Evolutionary conservation across 2,329 filamentous ascomycete species (phyloP), one percentile per base, ranked within the genome.

Genomic region (Curvularia hawaiiensis): DNA sequence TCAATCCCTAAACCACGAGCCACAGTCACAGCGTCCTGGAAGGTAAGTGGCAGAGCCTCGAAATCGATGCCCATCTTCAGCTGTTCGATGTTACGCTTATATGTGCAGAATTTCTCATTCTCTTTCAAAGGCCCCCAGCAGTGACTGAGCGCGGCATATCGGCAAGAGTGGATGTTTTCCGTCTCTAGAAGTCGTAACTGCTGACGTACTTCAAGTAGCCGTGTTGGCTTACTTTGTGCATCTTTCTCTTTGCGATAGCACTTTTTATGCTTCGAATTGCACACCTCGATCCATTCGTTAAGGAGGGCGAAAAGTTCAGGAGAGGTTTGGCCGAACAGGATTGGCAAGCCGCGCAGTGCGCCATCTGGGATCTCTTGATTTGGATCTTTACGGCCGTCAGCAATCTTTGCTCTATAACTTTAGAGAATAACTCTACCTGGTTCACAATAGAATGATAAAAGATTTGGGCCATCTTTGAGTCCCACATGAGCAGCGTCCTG

Each of bases 41-140:
- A 52, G 6, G 50, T 52, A 40, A 10, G 41, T 38, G 30, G 50
- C 9, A 70, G 59, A 11, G 60, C 54, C 35, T 39, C 59, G 20
- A 67, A 14, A 38, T 22, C 48, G 14, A 69, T 63, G 14, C 57
- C 49, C 22, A 33, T 43, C 24, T 35, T 20, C 24, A 54, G 51
- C 18, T 3, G 12, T 6, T 35, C 30, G 20, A 66, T 28, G 39
- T 65, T 67, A 11, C 50, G 51, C 18, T 55, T 22, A 26, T 56
- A 58, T 28, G 60, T 65, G 47, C 62, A 66, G 41, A 56, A 67
- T 38, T 31, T 40, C 31, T 48, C 51, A 43, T 60, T 43, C 11
- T 53, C 39, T 28, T 52, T 12, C 12, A 43, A 46, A 40, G 52
- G 41, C 11, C 61, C 63, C 65, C 62, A 68, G 43, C 63, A 58